Evolutionary conservation across 768 basidiomycete genomes (phyloP), one percentile per base, ranked within the genome.

Genomic region (Kwoniella sp.): DNA sequence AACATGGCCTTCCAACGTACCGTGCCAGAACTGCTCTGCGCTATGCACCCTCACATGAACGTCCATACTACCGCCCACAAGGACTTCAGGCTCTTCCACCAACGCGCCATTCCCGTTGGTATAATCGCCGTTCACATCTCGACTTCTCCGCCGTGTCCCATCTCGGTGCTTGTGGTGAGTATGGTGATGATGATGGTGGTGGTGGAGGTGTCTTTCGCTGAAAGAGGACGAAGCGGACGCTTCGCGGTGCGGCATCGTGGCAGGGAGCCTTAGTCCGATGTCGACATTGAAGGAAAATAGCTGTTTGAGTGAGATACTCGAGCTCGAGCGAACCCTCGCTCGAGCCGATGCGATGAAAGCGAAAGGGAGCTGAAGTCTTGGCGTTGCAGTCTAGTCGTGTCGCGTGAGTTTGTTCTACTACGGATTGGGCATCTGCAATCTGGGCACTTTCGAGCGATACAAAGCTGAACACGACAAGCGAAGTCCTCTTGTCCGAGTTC

Each of bases 11-110:
- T 44, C 5, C 54, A 21, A 69, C 72, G 44, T 27, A 72, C 73
- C 73, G 24, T 66, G 59, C 73, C 73, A 74, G 64, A 74, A 74
- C 60, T 72, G 70, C 24, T 74, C 73, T 2, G 62, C 47, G 36
- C 29, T 67, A 54, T 74, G 67, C 21, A 74, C 73, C 8, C 70
- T 44, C 27, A 74, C 60, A 61, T 74, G 64, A 15, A 70, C 64
- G 27, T 58, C 62, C 59, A 61, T 67, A 58, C 65, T 67, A 2
- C 65, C 60, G 21, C 65, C 65, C n/a, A 21, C 59, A 8, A 67
- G 40, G 2, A 33, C 44, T n/a, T 61, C 49, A 17, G 55, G 26
- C 25, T 55, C 53, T 36, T 55, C 62, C 13, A 24, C 36, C 36
- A 51, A 4, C 2, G 3, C 40, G 19, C 60, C 60, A 33, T 62